Conservation (phyloP, 768 basidiomycete species). For the Tephrocybe rancida region DNA sequence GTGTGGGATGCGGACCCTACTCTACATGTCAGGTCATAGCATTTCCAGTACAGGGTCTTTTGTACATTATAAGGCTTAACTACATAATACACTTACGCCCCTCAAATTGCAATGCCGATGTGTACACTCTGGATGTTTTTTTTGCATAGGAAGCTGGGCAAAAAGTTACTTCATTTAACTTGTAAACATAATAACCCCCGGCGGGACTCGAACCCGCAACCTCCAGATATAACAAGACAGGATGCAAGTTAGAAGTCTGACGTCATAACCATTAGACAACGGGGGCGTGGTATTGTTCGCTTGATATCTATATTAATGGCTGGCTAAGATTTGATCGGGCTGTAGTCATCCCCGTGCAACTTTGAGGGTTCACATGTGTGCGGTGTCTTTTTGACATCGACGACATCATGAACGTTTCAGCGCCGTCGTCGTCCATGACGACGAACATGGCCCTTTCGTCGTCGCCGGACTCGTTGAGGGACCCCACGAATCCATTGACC, state of each 20-base stretch:
- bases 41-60: background rate
- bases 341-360: background rate
- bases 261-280: conserved; percentile 92
- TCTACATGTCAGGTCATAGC: conserved; percentile 19
- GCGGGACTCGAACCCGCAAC: conserved; percentile 88
- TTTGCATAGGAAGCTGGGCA: background rate
- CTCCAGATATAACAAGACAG: conserved; percentile 58
- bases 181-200: conserved; percentile 57
- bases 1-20: conserved; percentile 22
- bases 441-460: conserved; percentile 9
- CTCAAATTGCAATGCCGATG: no score
- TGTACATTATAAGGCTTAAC: conserved; percentile 1
- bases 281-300: conserved; percentile 47
- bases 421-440: conserved; percentile 7
- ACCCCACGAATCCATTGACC: conserved; percentile 4
- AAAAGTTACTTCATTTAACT: background rate
- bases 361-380: background rate
- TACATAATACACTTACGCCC: no score
- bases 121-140: no score
- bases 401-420: conserved; percentile 13
- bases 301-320: no score
- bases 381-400: conserved; percentile 18
- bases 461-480: conserved; percentile 13
- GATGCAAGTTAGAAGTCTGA: conserved; percentile 70
- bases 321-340: background rate